phyloP scores from a whole-genome alignment of 495 filamentous ascomycete species.

The Rhypophila decipiens region DNA sequence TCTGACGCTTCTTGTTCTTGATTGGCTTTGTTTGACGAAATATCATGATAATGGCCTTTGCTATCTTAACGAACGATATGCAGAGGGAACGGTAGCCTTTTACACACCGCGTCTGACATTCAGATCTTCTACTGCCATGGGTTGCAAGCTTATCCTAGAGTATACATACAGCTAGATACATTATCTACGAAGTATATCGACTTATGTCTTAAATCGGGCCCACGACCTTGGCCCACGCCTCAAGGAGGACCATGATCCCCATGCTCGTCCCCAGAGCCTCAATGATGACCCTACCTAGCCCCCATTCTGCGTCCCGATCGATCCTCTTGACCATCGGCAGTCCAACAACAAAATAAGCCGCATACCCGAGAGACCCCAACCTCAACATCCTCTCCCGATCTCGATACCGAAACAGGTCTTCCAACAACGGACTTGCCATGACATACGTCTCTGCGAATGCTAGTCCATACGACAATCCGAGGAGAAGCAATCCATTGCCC shows the following conservation, averaged over 20 bases:
- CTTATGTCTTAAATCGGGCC: not conserved
- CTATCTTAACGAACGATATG: too few relatives aligned
- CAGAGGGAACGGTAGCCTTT: too few relatives aligned
- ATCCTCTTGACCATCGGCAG: conserved; percentile 6
- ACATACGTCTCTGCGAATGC: conserved; percentile 6
- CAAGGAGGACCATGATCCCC: conserved; percentile 13
- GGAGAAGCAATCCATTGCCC: not conserved
- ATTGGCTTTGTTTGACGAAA: too few relatives aligned
- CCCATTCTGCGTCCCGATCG: not conserved
- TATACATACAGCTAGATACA: too few relatives aligned
- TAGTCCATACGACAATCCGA: not conserved
- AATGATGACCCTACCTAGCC: not conserved
- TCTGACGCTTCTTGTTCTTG: too few relatives aligned
- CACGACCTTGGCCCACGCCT: conserved; percentile 21
- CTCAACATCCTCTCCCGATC: conserved; percentile 1
- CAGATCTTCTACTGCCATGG: too few relatives aligned
- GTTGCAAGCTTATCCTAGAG: too few relatives aligned
- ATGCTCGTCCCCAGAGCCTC: conserved; percentile 2
- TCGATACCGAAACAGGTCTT: conserved; percentile 2
- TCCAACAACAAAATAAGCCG: conserved; percentile 6
- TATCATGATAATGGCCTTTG: too few relatives aligned
- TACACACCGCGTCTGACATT: too few relatives aligned
- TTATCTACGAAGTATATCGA: too few relatives aligned
- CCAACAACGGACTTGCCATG: conserved; percentile 5
- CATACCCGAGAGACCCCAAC: conserved; percentile 4